These are phyloP conservation scores for Pleurotus tuber-regium DNA, from an alignment of 768 basidiomycete species.

Conservation along the genomic window DNA sequence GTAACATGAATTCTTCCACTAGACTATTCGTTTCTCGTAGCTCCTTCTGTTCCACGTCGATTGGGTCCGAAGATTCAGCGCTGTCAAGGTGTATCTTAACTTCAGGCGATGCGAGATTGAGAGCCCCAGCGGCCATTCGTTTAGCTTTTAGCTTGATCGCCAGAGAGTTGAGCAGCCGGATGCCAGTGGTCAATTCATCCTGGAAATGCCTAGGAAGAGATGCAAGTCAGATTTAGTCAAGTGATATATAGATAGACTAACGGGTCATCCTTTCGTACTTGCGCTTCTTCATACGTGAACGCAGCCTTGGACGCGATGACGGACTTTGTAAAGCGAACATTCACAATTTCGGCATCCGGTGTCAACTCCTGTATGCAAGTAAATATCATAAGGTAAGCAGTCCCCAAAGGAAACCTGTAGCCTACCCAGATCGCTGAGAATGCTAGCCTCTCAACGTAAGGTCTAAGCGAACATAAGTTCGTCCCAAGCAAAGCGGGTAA, in stretches of 20 bases:
- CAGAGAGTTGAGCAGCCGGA: constrained; percentile 84
- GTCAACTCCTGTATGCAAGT: constrained; percentile 80
- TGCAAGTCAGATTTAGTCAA: neutral
- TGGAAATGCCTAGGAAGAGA: constrained; percentile 52
- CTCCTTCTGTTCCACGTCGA: constrained; percentile 96
- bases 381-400: constrained; percentile 7
- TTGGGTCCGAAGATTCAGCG: constrained; percentile 90
- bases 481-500: constrained; percentile 90
- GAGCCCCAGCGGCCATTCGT: constrained; percentile 93
- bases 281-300: constrained; percentile 96
- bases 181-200: constrained; percentile 81
- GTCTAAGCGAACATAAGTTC: constrained; percentile 90
- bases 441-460: constrained; percentile 90
- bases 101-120: constrained; percentile 97
- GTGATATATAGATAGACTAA: constrained; percentile 31
- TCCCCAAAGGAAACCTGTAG: neutral
- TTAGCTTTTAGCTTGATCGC: constrained; percentile 81
- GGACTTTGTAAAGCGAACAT: constrained; percentile 90
- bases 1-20: constrained; percentile 98
- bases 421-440: constrained; percentile 95
- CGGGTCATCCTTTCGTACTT: constrained; percentile 90
- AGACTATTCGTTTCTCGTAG: constrained; percentile 90
- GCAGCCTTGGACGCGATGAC: constrained; percentile 96
- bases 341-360: constrained; percentile 83
- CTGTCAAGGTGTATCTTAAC: constrained; percentile 96